Percentiles rank a stretch among this genome's conserved stretches.
Evolutionary conservation across 306 rosid species (phyloP).

Genomic region (Rosa lucieae): DNA sequence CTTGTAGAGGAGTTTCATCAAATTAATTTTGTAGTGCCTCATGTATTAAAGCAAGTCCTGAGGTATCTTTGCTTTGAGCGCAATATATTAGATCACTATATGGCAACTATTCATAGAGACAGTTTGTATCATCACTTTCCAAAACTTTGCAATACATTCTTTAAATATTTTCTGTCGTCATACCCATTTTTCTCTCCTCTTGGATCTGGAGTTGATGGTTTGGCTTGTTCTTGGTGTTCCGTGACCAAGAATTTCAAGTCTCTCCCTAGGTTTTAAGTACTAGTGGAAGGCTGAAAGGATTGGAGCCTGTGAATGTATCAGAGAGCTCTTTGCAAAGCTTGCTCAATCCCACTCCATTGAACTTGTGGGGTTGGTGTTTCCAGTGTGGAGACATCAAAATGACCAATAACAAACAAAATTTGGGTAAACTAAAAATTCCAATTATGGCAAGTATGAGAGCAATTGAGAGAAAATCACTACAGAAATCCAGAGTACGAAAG

Average conservation of each 20-base stretch:
- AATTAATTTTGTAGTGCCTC: conserved; percentile 63
- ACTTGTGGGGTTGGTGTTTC: too few relatives aligned
- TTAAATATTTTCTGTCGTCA: neutral
- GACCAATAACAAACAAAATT: too few relatives aligned
- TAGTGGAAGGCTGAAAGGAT: neutral
- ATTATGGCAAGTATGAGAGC: too few relatives aligned
- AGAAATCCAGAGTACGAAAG: too few relatives aligned
- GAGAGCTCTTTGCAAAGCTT: too few relatives aligned
- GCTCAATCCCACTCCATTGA: too few relatives aligned
- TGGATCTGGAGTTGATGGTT: neutral
- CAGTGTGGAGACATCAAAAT: too few relatives aligned
- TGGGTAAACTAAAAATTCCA: too few relatives aligned
- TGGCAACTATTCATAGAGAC: conserved; percentile 36
- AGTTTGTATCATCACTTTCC: conserved; percentile 54
- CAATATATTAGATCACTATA: conserved; percentile 44
- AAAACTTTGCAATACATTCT: conserved; percentile 42
- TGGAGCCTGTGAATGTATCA: too few relatives aligned
- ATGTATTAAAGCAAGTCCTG: conserved; percentile 39
- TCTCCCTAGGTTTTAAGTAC: neutral
- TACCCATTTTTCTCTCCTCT: neutral
- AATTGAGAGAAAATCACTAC: too few relatives aligned
- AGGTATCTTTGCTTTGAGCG: conserved; percentile 48
- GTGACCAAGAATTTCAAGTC: neutral
- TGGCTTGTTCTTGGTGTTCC: neutral
- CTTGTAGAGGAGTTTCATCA: conserved; percentile 45